Conservation (phyloP, 352 stramenopile genomes). For the Halophytophthora polymorphica region DNA sequence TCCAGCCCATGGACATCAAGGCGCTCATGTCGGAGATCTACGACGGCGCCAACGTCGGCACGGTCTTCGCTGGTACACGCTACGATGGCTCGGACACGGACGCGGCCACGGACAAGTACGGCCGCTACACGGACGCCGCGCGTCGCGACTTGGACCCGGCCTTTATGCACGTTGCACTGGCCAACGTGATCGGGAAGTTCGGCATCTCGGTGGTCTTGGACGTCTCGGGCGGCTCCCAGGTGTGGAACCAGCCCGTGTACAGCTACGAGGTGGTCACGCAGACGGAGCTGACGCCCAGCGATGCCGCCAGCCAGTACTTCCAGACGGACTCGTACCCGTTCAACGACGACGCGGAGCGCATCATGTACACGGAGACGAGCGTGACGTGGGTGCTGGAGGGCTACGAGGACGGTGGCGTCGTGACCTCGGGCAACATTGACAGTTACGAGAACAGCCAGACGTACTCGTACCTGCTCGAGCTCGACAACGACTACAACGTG, state of each 20-base stretch:
- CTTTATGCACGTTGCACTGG: conserved; percentile 32
- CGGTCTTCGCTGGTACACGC: conserved; percentile 28
- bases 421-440: conserved; percentile 7
- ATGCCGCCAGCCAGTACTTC: conserved; percentile 25
- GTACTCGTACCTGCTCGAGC: conserved; percentile 31
- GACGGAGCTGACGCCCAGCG: conserved; percentile 18
- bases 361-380: conserved; percentile 32
- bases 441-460: conserved; percentile 11
- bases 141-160: conserved; percentile 35
- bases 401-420: conserved; percentile 23
- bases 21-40: conserved; percentile 29
- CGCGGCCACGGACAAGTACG: conserved; percentile 27
- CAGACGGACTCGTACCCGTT: conserved; percentile 35
- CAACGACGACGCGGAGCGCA: conserved; percentile 22
- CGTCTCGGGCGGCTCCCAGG: conserved; percentile 18
- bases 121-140: conserved; percentile 27
- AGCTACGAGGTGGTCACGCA: conserved; percentile 28
- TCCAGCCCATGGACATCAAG: conserved; percentile 37
- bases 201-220: conserved; percentile 38
- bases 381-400: conserved; percentile 35
- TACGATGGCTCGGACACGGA: conserved; percentile 18
- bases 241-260: conserved; percentile 54
- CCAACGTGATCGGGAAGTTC: conserved; percentile 31
- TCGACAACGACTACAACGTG: conserved; percentile 24
- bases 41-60: conserved; percentile 17